A percentile compares a stretch with the other conserved stretches of the same genome.
phyloP scores from a whole-genome alignment of 1,139 yeast genomes.

The Casaregolazyma suthepensis region DNA sequence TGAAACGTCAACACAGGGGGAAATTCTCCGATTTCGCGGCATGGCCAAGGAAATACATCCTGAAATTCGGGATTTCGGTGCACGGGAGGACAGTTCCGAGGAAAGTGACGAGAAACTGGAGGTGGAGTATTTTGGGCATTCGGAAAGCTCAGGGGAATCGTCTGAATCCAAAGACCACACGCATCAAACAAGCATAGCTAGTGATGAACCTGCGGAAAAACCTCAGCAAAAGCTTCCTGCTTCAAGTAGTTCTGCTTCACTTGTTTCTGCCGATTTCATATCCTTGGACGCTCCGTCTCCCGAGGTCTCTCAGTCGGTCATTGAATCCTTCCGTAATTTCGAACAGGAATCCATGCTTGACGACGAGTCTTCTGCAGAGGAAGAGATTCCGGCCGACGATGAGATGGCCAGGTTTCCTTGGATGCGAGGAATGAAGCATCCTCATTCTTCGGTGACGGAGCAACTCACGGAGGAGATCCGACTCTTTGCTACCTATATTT shows the following conservation, averaged over 20 bases:
- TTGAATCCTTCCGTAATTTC: background rate
- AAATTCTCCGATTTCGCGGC: background rate
- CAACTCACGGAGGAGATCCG: slow-evolving; percentile 85
- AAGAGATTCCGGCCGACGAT: slow-evolving; percentile 19
- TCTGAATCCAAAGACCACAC: background rate
- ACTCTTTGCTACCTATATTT: slow-evolving; percentile 80
- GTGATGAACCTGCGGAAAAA: background rate
- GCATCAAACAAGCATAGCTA: background rate
- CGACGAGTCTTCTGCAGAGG: slow-evolving; percentile 14
- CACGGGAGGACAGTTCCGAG: background rate
- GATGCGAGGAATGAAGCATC: slow-evolving; percentile 71
- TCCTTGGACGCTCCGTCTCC: background rate
- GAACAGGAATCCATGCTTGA: slow-evolving; percentile 21
- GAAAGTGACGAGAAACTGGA: background rate
- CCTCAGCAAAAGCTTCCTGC: background rate
- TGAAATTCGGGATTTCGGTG: background rate
- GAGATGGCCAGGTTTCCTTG: slow-evolving; percentile 58
- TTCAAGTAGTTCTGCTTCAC: background rate
- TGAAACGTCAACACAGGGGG: background rate
- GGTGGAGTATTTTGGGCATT: background rate
- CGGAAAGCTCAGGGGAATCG: background rate
- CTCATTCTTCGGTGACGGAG: slow-evolving; percentile 70
- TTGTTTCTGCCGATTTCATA: background rate
- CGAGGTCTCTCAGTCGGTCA: background rate
- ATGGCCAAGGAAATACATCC: background rate